Conservation (phyloP, 768 basidiomycete species). For the Termitomyces sp. region DNA sequence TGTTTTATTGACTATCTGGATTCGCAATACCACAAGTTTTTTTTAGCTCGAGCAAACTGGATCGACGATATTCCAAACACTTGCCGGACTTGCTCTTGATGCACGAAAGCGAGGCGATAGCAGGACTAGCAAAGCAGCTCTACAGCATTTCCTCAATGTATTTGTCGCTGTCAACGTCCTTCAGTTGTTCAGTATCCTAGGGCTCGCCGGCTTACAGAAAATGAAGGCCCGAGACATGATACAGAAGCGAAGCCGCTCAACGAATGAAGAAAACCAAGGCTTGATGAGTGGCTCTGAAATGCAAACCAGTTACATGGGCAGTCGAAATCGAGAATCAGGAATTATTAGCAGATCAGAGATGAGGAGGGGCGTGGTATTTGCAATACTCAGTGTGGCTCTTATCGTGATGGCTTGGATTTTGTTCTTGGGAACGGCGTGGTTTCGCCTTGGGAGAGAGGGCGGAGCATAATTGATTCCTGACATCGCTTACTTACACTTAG, state of each 20-base stretch:
- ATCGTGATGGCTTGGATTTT: conserved; percentile 56
- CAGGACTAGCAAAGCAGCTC: conserved; percentile 24
- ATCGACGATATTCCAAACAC: conserved; percentile 64
- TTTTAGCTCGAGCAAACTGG: conserved; percentile 70
- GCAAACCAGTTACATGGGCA: conserved; percentile 17
- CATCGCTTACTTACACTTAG: background rate
- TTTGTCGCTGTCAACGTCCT: conserved; percentile 55
- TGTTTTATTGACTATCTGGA: background rate
- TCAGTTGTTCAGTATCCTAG: conserved; percentile 48
- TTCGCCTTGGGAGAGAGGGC: conserved; percentile 37
- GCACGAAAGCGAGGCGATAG: conserved; percentile 23
- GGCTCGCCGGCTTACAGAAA: conserved; percentile 43
- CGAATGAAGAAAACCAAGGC: conserved; percentile 3
- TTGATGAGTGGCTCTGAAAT: conserved; percentile 11
- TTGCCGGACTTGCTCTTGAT: conserved; percentile 69
- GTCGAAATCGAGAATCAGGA: conserved; percentile 19
- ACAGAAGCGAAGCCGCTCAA: background rate
- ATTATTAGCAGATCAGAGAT: conserved; percentile 24
- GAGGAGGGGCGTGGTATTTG: conserved; percentile 47
- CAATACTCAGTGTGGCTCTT: conserved; percentile 32
- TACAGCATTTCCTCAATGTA: conserved; percentile 50
- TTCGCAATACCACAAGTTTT: background rate
- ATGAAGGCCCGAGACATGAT: conserved; percentile 27
- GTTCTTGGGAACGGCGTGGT: conserved; percentile 59
- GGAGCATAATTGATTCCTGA: background rate